phyloP scores from a whole-genome alignment of 768 basidiomycete species.

The Phlegmacium glaucopus region DNA sequence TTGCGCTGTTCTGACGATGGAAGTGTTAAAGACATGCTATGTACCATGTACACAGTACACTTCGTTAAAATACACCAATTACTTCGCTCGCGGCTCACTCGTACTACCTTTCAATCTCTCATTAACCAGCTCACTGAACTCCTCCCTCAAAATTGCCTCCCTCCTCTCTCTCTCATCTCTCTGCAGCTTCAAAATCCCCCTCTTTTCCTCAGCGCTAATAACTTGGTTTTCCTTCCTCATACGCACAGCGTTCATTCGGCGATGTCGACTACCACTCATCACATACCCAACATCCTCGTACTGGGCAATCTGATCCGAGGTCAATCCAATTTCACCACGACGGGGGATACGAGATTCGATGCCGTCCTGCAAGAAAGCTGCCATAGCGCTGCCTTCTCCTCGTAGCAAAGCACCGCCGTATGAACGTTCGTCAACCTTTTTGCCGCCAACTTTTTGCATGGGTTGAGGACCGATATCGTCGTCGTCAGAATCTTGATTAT shows the following conservation, averaged over 20 bases:
- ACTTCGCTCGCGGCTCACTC: background rate
- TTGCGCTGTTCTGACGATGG: too few species aligned
- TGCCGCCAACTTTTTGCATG: slow-evolving; percentile 40
- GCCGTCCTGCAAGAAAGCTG: slow-evolving; percentile 87
- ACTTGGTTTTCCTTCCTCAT: slow-evolving; percentile 99
- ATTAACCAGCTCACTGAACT: slow-evolving; percentile 80
- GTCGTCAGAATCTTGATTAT: slow-evolving; percentile 42
- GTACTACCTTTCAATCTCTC: slow-evolving; percentile 60
- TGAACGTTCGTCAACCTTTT: slow-evolving; percentile 72
- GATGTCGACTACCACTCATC: slow-evolving; percentile 94
- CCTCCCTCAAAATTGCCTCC: slow-evolving; percentile 84
- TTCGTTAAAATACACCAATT: background rate
- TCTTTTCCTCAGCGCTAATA: slow-evolving; percentile 97
- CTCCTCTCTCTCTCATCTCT: slow-evolving; percentile 90
- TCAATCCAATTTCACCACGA: slow-evolving; percentile 96
- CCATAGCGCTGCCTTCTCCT: slow-evolving; percentile 98
- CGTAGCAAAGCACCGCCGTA: slow-evolving; percentile 89
- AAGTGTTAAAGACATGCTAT: too few species aligned
- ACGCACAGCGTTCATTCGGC: slow-evolving; percentile 97
- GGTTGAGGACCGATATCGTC: slow-evolving; percentile 83
- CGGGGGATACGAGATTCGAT: slow-evolving; percentile 89
- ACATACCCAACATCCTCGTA: slow-evolving; percentile 94
- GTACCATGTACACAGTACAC: too few species aligned
- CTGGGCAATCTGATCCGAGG: slow-evolving; percentile 79
- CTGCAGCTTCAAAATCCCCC: slow-evolving; percentile 92